Evolutionary conservation across 345 rosid species (phyloP), one percentile per base, ranked within the genome.

Genomic region (Jatropha curcas): DNA sequence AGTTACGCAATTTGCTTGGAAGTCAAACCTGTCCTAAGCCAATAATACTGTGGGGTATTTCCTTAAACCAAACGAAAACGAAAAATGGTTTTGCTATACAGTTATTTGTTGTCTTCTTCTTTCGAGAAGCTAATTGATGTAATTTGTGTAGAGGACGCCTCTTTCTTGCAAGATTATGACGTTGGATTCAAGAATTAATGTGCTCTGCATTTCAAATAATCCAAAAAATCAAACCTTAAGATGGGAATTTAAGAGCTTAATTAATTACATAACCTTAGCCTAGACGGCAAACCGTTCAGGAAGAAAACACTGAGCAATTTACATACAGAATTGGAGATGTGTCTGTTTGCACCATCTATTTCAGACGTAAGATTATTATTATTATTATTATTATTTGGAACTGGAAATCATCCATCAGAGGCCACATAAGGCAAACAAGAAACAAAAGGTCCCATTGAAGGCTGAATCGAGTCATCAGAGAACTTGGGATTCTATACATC

Each of bases 21-120:
- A 66, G 20, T 46, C 8, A 19, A 48, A 7, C 16, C 13, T 66
- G 19, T 66, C 27, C 57, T 5, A 30, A 65, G 34, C 35, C 34
- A 64, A 14, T 5, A 66, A n/a, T 39, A 35, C 24, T 28, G 34
- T 4, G 17, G n/a, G 34, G 11, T 17, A 7, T 57, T 48, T 70
- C 70, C 70, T 57, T 17, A 20, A 39, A 41, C n/a, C 37, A 57
- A 43, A 55, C 63, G 63, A 37, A 57, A 43, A 55, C 63, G 63
- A 37, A 25, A 16, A 56, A 11, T 3, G 1, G n/a, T 0, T n/a
- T 8, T 52, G 4, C 17, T 20, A 7, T 61, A 35, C 28, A 35
- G 8, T 7, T 0, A 41, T 41, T 17, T 61, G 16, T 55, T 53
- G 46, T 34, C 12, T 34, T 33, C 4, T 46, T 7, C 27, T 61